Evolutionary conservation across 169 alveolate genomes (phyloP), one percentile per base, ranked within the genome.

Genomic region (Neospora caninum): DNA sequence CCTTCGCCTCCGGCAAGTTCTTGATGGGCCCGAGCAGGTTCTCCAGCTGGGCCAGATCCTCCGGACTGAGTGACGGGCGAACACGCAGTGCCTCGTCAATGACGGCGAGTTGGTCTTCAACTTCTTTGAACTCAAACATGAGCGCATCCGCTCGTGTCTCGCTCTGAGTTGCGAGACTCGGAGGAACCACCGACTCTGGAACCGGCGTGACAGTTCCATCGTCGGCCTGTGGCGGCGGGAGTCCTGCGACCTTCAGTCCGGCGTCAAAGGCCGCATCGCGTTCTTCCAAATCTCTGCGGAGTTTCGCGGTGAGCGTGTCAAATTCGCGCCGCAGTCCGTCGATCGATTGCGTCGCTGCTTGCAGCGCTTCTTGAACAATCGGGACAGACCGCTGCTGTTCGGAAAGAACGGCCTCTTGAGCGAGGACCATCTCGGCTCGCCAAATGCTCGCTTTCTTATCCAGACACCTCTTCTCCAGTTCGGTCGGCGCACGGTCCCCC

Each of bases 201-300:
- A 67, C 93, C 29, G 45, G 45, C 0, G 91, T 27, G 13, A 78
- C 49, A 29, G 43, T 89, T 53, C 84, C 91, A 0, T 38, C 83
- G 9, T 78, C 86, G 0, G 86, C 86, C 73, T 64, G 7, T 16
- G 73, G 73, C 20, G n/a, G 73, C 73, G 73, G 73, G n/a, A 64
- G n/a, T 7, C 94, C 91, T 34, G 80, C 20, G 39, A 54, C 54
- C 53, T 67, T 39, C 94, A 91, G 58, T 16, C 94, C 39, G 10
- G 31, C 54, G 0, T 49, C 39, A 78, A 87, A 91, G n/a, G 70
- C 84, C 22, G 83, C 94, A 34, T 91, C 94, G 0, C 31, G 83
- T 4, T 25, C 91, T 27, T 34, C 53, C 69, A 91, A 73, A 31
- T 91, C 94, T 38, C 27, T 39, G 0, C 84, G 38, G 0, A 91